These are phyloP conservation scores for Sugiyamaella boreocaroliniensis DNA, from an alignment of 805 yeast species.

Conservation along the genomic window DNA sequence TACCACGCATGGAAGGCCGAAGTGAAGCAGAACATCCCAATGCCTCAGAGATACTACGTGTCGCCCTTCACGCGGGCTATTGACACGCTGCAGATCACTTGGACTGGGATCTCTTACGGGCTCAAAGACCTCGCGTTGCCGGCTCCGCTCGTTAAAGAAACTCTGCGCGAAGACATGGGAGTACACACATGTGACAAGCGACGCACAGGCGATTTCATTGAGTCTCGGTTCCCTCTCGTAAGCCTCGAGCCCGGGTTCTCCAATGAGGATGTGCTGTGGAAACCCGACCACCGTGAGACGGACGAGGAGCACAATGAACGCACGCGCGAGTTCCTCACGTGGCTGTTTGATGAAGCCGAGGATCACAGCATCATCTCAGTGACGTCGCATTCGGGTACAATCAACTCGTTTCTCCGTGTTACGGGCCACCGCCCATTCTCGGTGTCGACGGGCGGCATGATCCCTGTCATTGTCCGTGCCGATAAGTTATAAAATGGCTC, in stretches of 20 bases:
- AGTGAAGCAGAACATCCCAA: slow-evolving; percentile 24
- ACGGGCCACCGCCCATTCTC: slow-evolving; percentile 42
- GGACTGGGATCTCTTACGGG: slow-evolving; percentile 33
- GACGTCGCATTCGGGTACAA: slow-evolving; percentile 45
- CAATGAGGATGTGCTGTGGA: slow-evolving; percentile 14
- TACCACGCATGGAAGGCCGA: slow-evolving; percentile 37
- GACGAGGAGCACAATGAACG: slow-evolving; percentile 11
- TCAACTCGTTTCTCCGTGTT: slow-evolving; percentile 40
- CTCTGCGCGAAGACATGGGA: slow-evolving; percentile 44
- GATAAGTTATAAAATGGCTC: background rate
- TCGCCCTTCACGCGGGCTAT: slow-evolving; percentile 47
- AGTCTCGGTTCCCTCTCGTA: slow-evolving; percentile 32
- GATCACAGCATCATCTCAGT: slow-evolving; percentile 28
- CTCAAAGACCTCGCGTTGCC: slow-evolving; percentile 33
- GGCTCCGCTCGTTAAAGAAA: slow-evolving; percentile 14
- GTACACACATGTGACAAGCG: slow-evolving; percentile 47
- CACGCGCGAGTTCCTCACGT: slow-evolving; percentile 7
- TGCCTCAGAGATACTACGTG: slow-evolving; percentile 39
- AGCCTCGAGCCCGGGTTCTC: slow-evolving; percentile 8
- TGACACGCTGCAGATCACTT: slow-evolving; percentile 43
- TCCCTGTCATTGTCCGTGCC: slow-evolving; percentile 45
- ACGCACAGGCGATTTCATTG: slow-evolving; percentile 33
- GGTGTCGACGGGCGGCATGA: slow-evolving; percentile 48
- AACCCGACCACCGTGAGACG: slow-evolving; percentile 10
- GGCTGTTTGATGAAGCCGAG: slow-evolving; percentile 9